Base-by-base conservation (phyloP, 768 basidiomycete genomes). In the Daedaleopsis sinensis region DNA sequence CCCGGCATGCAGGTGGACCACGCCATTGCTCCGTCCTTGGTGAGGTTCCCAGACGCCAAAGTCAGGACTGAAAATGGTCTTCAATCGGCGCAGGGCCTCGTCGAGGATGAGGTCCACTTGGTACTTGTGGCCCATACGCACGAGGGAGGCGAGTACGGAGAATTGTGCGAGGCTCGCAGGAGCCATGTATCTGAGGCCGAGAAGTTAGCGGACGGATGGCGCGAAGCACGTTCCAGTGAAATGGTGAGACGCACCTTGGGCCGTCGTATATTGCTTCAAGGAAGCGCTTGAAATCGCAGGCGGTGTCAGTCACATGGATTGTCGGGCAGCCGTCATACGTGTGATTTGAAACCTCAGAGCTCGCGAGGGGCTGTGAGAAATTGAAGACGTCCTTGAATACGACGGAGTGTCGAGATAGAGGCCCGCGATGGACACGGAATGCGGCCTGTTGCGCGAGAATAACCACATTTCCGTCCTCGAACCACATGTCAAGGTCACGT, bases 381-480 rank as follows among this genome's bases (percentile, higher is more conserved):
- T 52, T 52, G 38, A 67, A 58, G 16, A 69, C 18, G 24, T 58
- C 62, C 15, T 50, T n/a, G 37, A 69, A 64, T 0, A 69, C 59
- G 10, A 32, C 47, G 3, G 66, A 69, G n/a, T 60, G 55, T 12
- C 52, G 49, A 8, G 62, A 36, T 3, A 69, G 61, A 18, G 64
- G 5, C 35, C 64, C 55, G 19, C 48, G 55, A 47, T 69, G 64
- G 1, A 69, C 62, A 11, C 58, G 52, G 55, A 67, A 65, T 1
- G 49, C 58, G 5, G 43, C 58, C 0, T 46, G 39, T 13, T 55
- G 43, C 1, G 86, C 80, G 48, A 89, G 71, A 52, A 91, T 78
- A 50, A 90, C 76, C 49, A 90, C 74, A 65, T 88, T 91, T 9
- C 90, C 90, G 65, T 91, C 89, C 0, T 73, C 63, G 68, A 91